Base-by-base conservation (phyloP, 768 basidiomycete species). In the Leccinellum luteum region DNA sequence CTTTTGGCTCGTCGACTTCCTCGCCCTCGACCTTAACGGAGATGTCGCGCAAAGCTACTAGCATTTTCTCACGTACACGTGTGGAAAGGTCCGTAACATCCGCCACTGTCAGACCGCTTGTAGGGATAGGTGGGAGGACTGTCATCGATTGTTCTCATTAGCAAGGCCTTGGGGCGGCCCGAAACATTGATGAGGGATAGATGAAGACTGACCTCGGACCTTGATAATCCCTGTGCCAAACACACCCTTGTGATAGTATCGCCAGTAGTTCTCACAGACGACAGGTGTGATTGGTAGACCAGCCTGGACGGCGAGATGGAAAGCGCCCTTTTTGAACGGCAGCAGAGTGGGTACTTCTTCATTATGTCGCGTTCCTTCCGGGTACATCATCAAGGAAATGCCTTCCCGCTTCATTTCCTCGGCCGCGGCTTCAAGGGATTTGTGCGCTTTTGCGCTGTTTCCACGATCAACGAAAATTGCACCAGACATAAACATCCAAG, bases 271-370 rank as follows among this genome's bases (percentile, higher is more conserved):
- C 77, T 98, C 94, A 52, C 86, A 85, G 3, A 98, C 87, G 52
- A 99, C 82, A 6, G 97, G 96, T 30, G 92, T 82, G 66, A 99
- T 87, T 6, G 97, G 96, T 48, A 98, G 81, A 30, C 89, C 85
- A 13, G 92, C 86, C 73, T 94, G 87, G 25, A 98, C 81, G 28
- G 97, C 97, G 51, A 98, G 82, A 70, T 98, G 94, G 80, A 98
- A 98, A 3, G 94, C 95, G 41, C 97, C 97, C 73, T 98, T 99
- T 80, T 99, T 99, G 79, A 99, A 87, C 3, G 92, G 89, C 6
- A 90, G 79, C 69, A 99, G 74, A 31, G 83, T 80, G 8, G 89
- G 81, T 31, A 79, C 74, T 60, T 86, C 78, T 21, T 81, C 80
- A 56, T 82, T 82, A 45, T 92, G 85, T 34, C 96, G 85, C 12